phyloP scores from a whole-genome alignment of 2,329 filamentous ascomycete species.

The Penicillium sp. region DNA sequence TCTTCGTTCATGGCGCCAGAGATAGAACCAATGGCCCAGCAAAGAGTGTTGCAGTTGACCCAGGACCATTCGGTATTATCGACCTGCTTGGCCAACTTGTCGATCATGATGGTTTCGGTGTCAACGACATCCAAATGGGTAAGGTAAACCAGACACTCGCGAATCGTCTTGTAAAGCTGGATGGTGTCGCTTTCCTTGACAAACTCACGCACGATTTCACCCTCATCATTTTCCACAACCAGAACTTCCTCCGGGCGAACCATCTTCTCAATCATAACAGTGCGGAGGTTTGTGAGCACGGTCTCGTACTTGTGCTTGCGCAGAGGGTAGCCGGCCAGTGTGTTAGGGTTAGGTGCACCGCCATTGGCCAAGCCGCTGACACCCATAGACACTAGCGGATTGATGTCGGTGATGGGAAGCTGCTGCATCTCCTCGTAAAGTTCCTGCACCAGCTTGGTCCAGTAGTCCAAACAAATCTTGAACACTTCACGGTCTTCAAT shows the following conservation, averaged over 20 bases:
- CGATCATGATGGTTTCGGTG: slow-evolving; percentile 98
- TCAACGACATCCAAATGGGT: slow-evolving; percentile 97
- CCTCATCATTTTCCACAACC: slow-evolving; percentile 99
- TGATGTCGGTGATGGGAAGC: slow-evolving; percentile 88
- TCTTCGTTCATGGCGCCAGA: slow-evolving; percentile 99
- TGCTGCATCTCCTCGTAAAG: slow-evolving; percentile 99
- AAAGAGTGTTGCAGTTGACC: slow-evolving; percentile 99
- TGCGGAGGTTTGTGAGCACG: slow-evolving; percentile 86
- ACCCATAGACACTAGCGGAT: slow-evolving; percentile 81
- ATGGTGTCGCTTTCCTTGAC: slow-evolving; percentile 99
- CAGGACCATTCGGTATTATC: slow-evolving; percentile 97
- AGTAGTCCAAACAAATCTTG: slow-evolving; percentile 99
- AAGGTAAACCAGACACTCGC: slow-evolving; percentile 94
- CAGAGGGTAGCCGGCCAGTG: slow-evolving; percentile 87
- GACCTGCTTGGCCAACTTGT: slow-evolving; percentile 93
- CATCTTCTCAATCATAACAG: slow-evolving; percentile 99
- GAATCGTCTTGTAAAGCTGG: slow-evolving; percentile 97
- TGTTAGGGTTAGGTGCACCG: slow-evolving; percentile 78
- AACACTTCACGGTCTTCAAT: slow-evolving; percentile 99
- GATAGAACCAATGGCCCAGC: slow-evolving; percentile 98
- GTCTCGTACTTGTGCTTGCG: slow-evolving; percentile 98
- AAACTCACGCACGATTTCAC: slow-evolving; percentile 97
- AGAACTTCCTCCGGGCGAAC: slow-evolving; percentile 95
- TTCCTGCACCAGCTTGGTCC: slow-evolving; percentile 97
- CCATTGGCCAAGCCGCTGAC: slow-evolving; percentile 70